Evolutionary conservation across 2,329 filamentous ascomycete genomes (phyloP).

Genomic region (Colletotrichum musicola): DNA sequence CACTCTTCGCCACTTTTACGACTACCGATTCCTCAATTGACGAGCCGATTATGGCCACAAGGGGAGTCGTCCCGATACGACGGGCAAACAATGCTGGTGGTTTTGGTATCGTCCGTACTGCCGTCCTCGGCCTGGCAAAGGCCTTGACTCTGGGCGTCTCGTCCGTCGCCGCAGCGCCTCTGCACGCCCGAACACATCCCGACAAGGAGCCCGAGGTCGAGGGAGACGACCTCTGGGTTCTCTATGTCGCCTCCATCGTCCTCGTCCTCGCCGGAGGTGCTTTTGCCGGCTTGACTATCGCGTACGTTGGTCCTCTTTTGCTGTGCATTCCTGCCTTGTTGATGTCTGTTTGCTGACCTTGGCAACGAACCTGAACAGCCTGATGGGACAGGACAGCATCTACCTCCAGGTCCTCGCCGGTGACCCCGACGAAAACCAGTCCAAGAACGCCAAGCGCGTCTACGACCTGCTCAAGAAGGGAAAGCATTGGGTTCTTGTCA

Average conservation of each 20-base stretch:
- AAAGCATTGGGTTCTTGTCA: conserved; percentile 99
- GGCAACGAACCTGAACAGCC: conserved; percentile 46
- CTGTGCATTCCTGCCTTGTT: not conserved
- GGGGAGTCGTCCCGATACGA: conserved; percentile 34
- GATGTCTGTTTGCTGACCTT: conserved; percentile 33
- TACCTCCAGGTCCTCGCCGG: conserved; percentile 95
- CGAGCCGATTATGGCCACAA: conserved; percentile 37
- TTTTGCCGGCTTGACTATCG: conserved; percentile 94
- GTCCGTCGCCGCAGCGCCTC: conserved; percentile 62
- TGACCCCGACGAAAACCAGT: conserved; percentile 86
- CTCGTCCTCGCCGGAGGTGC: conserved; percentile 91
- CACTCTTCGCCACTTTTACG: conserved; percentile 23
- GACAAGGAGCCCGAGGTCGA: conserved; percentile 64
- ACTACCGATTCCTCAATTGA: conserved; percentile 21
- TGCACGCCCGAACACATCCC: conserved; percentile 51
- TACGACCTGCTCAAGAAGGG: conserved; percentile 84
- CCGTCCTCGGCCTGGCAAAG: conserved; percentile 64
- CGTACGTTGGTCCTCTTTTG: conserved; percentile 63
- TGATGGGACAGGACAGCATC: conserved; percentile 88
- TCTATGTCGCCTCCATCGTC: conserved; percentile 81
- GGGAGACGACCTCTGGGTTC: conserved; percentile 81
- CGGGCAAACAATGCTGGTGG: conserved; percentile 43
- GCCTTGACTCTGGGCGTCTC: conserved; percentile 63
- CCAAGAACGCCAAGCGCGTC: conserved; percentile 86
- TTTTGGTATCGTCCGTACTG: conserved; percentile 59